Conservation (phyloP, 1,284 basidiomycete species). For the Heimioporus retisporus region DNA sequence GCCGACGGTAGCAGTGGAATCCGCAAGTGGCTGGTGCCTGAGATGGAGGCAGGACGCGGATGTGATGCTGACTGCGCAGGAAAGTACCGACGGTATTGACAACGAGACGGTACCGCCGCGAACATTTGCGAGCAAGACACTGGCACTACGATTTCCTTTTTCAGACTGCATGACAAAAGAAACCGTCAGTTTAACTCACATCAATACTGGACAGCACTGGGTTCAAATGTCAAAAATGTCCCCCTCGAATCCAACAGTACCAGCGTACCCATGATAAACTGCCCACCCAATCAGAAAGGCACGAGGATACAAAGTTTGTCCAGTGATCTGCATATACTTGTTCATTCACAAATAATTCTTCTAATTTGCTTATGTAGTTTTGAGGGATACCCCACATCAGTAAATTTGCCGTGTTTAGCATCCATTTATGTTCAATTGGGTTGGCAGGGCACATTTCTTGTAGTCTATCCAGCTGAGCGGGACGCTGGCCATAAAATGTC, state of each 20-base stretch:
- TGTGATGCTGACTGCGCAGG: conserved; percentile 33
- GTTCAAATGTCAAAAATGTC: conserved; percentile 24
- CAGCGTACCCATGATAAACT: conserved; percentile 38
- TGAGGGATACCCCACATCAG: conserved; percentile 43
- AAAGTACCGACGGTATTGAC: conserved; percentile 36
- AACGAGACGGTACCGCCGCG: conserved; percentile 32
- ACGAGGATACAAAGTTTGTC: conserved; percentile 37
- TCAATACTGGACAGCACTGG: conserved; percentile 36
- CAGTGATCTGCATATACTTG: conserved; percentile 47
- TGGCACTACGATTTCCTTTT: conserved; percentile 25
- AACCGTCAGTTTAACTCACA: conserved; percentile 31
- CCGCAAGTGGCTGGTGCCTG: conserved; percentile 33
- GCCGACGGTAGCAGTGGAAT: conserved; percentile 34
- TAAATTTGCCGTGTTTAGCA: conserved; percentile 22
- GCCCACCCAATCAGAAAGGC: conserved; percentile 41
- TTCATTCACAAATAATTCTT: conserved; percentile 44
- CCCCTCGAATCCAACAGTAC: not conserved
- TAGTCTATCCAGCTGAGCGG: conserved; percentile 42
- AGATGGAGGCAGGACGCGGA: conserved; percentile 42
- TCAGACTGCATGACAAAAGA: not conserved
- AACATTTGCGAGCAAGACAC: conserved; percentile 35
- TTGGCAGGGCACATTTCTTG: conserved; percentile 37
- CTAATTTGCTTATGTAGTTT: conserved; percentile 32
- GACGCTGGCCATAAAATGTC: conserved; percentile 37
- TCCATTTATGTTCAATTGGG: conserved; percentile 34